Base-by-base conservation (phyloP, 2,329 filamentous ascomycete genomes). In the Monilinia vaccinii-corymbosi region DNA sequence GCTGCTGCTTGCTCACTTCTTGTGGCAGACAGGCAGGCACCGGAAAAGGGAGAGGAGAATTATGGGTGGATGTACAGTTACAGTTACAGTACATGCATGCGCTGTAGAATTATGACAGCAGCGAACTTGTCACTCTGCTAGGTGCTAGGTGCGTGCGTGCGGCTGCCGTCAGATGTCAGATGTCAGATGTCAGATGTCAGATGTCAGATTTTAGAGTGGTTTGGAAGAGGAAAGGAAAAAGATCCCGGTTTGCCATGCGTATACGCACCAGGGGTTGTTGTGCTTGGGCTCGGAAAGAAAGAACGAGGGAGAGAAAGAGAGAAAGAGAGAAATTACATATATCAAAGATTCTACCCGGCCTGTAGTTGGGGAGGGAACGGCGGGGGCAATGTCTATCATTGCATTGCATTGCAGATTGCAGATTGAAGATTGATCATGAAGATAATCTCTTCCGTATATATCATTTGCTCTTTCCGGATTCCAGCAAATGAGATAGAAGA, bases 171-270 rank as follows among this genome's bases (percentile, higher is more conserved):
- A 28, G 25, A 28, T 28, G 3, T 28, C 6, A 28, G 25, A n/a
- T n/a, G 40, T 59, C 25, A 28, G 25, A 28, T 28, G 3, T 28
- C 6, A 28, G 25, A n/a, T n/a, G n/a, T n/a, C n/a, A n/a, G n/a
- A n/a, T n/a, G n/a, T n/a, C 40, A 59, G 48, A 59, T 59, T 59
- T 59, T 51, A 23, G 16, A 34, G 32, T 32, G 14, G 34, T 36
- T 36, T 14, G 14, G 34, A 28, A 32, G 6, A 28, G 25, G 6
- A 28, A 28, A 6, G 6, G 1, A n/a, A 34, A 44, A 23, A 23
- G 11, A 60, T 60, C 57, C 57, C 25, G 49, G 57, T 44, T 60
- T 60, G 57, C 57, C 57, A 60, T 60, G 57, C 49, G 57, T 16
- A 21, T n/a, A n/a, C n/a, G n/a, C n/a, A 32, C 40, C 28, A 32